Evolutionary conservation across 179 eudicot species (phyloP), one percentile per base, ranked within the genome.

Genomic region (Gypsophila paniculata): DNA sequence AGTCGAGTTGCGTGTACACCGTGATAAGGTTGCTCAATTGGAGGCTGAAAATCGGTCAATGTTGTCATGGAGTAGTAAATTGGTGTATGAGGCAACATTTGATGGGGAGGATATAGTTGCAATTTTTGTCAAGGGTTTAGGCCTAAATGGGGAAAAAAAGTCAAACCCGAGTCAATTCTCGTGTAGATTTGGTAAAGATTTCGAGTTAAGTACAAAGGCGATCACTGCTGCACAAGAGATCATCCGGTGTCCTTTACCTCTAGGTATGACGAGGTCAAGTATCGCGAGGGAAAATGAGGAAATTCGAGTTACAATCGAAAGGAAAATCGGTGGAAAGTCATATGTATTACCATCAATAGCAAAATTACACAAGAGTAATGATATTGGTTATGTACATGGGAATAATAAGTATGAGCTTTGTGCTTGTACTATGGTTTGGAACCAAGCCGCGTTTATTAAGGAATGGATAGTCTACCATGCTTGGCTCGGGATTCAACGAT

Each of bases 351-450:
- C 96, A 0, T 90, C 97, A 9, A 83, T 88, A 14, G 97, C 91
- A 0, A 86, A 79, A 76, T 72, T 91, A 53, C 68, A 68, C 13
- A 10, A 9, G 26, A 38, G 59, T 15, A 42, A 61, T 46, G 59
- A 42, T 2, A 54, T 12, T 22, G 66, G 34, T 10, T 21, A 11
- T 42, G 7, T 42, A 12, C 18, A 65, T 4, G 34, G 34, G 29
- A 53, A 39, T 14, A 12, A 23, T 26, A 87, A 84, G 78, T 73
- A 82, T 36, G 87, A 90, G 76, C 90, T 91, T 34, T 91, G 97
- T 76, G 91, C 78, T 18, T 90, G 96, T 74, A 83, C 97, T 2
- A 91, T 91, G 97, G 86, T 88, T 44, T 88, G 96, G 93, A 91
- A 91, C 74, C 97, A 91, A 74, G 97, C 88, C 12, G 67, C 87